Evolutionary conservation across 805 yeast species (phyloP), one percentile per base, ranked within the genome.

Genomic region (Hanseniaspora singularis): DNA sequence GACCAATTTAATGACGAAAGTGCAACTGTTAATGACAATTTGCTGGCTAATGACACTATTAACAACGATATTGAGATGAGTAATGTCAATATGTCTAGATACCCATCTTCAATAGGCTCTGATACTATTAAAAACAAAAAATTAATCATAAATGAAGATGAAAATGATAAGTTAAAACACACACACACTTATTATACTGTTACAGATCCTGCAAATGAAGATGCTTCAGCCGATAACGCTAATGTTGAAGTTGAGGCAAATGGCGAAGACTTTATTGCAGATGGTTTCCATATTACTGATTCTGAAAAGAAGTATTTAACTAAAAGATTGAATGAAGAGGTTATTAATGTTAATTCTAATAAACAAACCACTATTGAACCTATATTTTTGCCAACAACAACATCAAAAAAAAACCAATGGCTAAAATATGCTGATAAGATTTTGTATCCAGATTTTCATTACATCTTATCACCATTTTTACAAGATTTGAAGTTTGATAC

Each of bases 401-500:
- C 48, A 6, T 37, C 48, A 18, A 73, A 92, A 51, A 74, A 79
- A 51, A 82, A 82, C 62, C 94, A 83, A 61, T 89, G 96, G 95
- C 72, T 96, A 54, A 72, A 71, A 53, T 89, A 85, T 58, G 94
- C 96, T 1, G 97, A 89, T 59, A 77, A 81, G 55, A 79, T 80
- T 18, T 67, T 92, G 24, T 92, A 98, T 97, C 96, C 96, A 1
- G 81, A 86, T 2, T 78, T 89, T 64, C 98, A 92, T 59, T 92
- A 92, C 65, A 86, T 92, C 61, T 81, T 85, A 62, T 79, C 80
- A 37, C 79, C 79, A 49, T 44, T 44, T n/a, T 74, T 81, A 0
- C 71, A 77, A 2, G 81, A 81, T 58, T 84, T 84, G 4, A 44
- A 44, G 15, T 44, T 44, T 23, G 48, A 44, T 16, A 44, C 48